Conservation (phyloP, 768 basidiomycete species). For the Lanmaoa pseudosensibilis region DNA sequence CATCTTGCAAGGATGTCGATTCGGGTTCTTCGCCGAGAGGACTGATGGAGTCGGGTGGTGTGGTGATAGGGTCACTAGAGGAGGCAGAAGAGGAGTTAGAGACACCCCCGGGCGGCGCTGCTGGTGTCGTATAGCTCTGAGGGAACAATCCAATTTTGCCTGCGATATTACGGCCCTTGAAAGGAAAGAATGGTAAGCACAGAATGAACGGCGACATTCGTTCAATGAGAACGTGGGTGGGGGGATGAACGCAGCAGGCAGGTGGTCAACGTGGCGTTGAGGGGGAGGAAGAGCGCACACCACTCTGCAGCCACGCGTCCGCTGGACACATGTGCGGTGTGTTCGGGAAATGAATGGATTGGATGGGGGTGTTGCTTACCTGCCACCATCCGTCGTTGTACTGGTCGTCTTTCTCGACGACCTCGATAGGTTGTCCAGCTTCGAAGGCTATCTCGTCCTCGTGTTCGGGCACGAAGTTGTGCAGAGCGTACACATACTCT, state of each 20-base stretch:
- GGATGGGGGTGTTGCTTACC: slow-evolving; percentile 37
- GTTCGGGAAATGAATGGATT: slow-evolving; percentile 11
- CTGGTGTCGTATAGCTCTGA: slow-evolving; percentile 76
- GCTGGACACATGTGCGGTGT: slow-evolving; percentile 1
- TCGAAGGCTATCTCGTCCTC: slow-evolving; percentile 89
- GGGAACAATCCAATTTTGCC: slow-evolving; percentile 93
- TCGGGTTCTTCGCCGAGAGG: slow-evolving; percentile 51
- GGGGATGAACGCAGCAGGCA: slow-evolving; percentile 4
- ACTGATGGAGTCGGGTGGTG: slow-evolving; percentile 36
- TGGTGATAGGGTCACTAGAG: slow-evolving; percentile 21
- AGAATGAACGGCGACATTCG: slow-evolving; percentile 27
- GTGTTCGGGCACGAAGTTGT: slow-evolving; percentile 89
- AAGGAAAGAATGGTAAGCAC: slow-evolving; percentile 24
- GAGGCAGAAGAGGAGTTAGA: slow-evolving; percentile 30
- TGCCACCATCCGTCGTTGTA: slow-evolving; percentile 98
- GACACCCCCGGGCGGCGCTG: slow-evolving; percentile 40
- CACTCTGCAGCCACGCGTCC: slow-evolving; percentile 8
- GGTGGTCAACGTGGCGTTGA: slow-evolving; percentile 5
- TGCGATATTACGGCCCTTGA: slow-evolving; percentile 75
- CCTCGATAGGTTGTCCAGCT: slow-evolving; percentile 83
- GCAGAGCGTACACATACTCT: slow-evolving; percentile 84
- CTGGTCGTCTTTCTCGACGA: slow-evolving; percentile 89
- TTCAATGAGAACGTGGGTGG: slow-evolving; percentile 19
- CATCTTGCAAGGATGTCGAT: slow-evolving; percentile 32
- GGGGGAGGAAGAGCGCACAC: background rate